Percentiles rank a stretch among this genome's conserved stretches.
These are phyloP conservation scores for Solanum gracilifrons DNA, from an alignment of 257 asterid genomes.

Conservation along the genomic window DNA sequence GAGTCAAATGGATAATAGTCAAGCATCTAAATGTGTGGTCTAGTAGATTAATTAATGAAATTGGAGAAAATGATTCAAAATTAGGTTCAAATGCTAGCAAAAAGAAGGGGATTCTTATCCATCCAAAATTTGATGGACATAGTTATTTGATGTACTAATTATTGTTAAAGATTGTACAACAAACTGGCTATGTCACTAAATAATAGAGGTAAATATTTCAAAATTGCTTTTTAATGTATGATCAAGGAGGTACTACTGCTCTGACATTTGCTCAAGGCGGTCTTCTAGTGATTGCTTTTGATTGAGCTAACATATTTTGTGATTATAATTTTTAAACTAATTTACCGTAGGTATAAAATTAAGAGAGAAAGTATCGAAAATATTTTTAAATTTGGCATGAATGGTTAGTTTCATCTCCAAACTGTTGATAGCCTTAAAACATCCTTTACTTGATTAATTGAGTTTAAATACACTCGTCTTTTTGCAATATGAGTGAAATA, in stretches of 20 bases:
- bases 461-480: too few species aligned
- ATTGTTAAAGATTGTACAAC: neutral
- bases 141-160: neutral
- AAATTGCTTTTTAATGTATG: neutral
- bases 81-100: neutral
- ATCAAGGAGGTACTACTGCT: neutral
- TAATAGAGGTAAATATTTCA: neutral
- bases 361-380: too few species aligned
- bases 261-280: neutral
- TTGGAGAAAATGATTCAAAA: neutral
- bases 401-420: neutral
- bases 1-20: neutral
- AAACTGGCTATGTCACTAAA: neutral
- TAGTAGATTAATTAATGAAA: neutral
- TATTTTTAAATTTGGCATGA: too few species aligned
- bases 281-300: neutral
- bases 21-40: neutral
- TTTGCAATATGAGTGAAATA: too few species aligned
- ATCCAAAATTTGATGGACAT: neutral
- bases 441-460: too few species aligned
- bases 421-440: too few species aligned
- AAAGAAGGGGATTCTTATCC: neutral
- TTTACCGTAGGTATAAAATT: too few species aligned
- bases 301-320: neutral
- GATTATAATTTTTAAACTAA: too few species aligned